A percentile compares a stretch with the other conserved stretches of the same genome.
Evolutionary conservation across 169 alveolate genomes (phyloP).

Genomic region (Perkinsus chesapeaki): DNA sequence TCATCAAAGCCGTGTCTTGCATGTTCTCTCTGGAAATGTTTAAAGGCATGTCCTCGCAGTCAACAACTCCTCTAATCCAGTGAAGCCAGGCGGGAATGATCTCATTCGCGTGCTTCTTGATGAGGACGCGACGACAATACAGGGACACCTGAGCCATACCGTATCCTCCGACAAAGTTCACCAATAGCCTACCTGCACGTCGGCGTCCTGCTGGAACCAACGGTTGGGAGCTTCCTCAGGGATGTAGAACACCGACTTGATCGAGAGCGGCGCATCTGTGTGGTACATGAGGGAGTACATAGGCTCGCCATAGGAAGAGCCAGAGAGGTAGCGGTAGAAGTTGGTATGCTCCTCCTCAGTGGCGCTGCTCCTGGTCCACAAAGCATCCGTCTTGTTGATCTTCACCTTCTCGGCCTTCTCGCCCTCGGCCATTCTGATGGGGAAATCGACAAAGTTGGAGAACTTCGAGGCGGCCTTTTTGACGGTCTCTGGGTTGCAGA

Average conservation of each 20-base stretch:
- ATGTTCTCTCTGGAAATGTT: constrained; percentile 90
- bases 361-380: constrained; percentile 74
- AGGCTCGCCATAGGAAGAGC: constrained; percentile 66
- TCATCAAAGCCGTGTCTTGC: constrained; percentile 65
- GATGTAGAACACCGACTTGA: constrained; percentile 57
- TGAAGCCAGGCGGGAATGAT: constrained; percentile 89
- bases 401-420: constrained; percentile 53
- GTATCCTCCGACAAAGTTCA: not conserved
- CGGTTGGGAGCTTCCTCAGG: constrained; percentile 83
- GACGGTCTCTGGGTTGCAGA: constrained; percentile 57
- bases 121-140: constrained; percentile 76
- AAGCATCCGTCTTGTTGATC: constrained; percentile 61
- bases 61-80: constrained; percentile 93
- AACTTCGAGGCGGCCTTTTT: constrained; percentile 69
- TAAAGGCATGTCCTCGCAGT: constrained; percentile 94
- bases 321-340: constrained; percentile 63
- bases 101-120: constrained; percentile 78
- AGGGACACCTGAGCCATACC: constrained; percentile 12
- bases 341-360: constrained; percentile 82
- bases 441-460: constrained; percentile 77
- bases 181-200: constrained; percentile 57
- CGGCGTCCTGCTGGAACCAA: constrained; percentile 56
- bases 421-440: constrained; percentile 44
- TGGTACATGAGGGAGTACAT: constrained; percentile 68
- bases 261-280: constrained; percentile 88